Evolutionary conservation across 1,284 basidiomycete genomes (phyloP).

Genomic region (Pholiota adiposa): DNA sequence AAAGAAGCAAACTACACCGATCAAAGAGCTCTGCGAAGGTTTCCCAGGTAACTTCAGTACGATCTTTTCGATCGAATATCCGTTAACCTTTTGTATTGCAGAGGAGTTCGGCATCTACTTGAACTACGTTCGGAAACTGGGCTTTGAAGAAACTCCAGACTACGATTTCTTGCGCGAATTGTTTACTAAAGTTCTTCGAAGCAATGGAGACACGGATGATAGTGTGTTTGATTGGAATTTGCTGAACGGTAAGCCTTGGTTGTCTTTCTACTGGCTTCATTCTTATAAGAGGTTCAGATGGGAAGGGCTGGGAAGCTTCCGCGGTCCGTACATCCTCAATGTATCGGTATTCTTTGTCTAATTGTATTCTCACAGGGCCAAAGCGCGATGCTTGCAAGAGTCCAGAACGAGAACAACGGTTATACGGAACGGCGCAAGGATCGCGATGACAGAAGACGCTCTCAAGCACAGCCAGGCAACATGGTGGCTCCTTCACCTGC

Average conservation of each 20-base stretch:
- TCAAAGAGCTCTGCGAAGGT: constrained; percentile 92
- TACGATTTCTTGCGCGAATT: constrained; percentile 95
- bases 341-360: constrained; percentile 14
- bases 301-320: constrained; percentile 93
- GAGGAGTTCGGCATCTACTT: constrained; percentile 91
- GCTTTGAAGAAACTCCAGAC: constrained; percentile 94
- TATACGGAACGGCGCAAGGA: constrained; percentile 63
- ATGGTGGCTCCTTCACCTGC: constrained; percentile 75
- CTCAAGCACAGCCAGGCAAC: constrained; percentile 62
- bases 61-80: constrained; percentile 4
- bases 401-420: constrained; percentile 56
- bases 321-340: constrained; percentile 52
- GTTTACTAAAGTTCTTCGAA: constrained; percentile 91
- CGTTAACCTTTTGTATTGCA: constrained; percentile 30
- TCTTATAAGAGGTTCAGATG: constrained; percentile 50
- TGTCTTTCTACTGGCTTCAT: constrained; percentile 3
- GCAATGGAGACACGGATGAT: constrained; percentile 86
- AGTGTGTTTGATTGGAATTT: constrained; percentile 92
- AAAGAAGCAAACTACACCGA: constrained; percentile 97
- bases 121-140: constrained; percentile 87
- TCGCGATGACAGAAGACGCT: constrained; percentile 61
- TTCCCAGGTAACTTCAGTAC: constrained; percentile 69
- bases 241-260: constrained; percentile 60
- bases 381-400: constrained; percentile 62
- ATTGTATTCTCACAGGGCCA: constrained; percentile 46